Percentiles rank a stretch among this genome's conserved stretches.
phyloP scores from a whole-genome alignment of 768 basidiomycete species.

The Russula griseocarnosa region DNA sequence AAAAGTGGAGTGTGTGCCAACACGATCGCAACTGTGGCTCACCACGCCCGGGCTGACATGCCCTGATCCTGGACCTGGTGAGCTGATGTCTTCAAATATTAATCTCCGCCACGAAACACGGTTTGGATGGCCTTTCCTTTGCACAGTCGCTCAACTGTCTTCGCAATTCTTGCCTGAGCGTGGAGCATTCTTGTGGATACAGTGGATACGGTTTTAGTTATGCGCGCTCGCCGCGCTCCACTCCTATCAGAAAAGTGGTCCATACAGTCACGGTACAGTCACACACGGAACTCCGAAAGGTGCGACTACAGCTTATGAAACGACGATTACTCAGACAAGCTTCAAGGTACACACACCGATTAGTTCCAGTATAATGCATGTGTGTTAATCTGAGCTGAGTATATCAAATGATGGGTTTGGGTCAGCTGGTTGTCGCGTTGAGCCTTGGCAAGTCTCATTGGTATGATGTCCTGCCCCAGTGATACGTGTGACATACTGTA shows the following conservation, averaged over 20 bases:
- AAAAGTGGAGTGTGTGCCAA: background rate
- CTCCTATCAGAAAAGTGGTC: background rate
- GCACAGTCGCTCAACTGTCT: background rate
- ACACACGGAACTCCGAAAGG: background rate
- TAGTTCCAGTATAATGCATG: background rate
- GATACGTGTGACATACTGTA: too few species aligned
- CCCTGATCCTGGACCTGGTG: conserved; percentile 4
- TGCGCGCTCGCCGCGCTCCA: background rate
- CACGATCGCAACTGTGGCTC: background rate
- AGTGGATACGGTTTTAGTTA: background rate
- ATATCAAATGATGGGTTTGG: background rate
- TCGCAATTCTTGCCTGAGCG: background rate
- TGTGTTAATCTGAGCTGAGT: conserved; percentile 3
- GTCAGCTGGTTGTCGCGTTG: background rate
- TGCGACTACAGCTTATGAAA: background rate
- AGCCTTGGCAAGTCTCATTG: background rate
- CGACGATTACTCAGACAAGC: background rate
- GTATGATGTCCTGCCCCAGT: too few species aligned
- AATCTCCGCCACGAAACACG: too few species aligned
- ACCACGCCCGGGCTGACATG: background rate
- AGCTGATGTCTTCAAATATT: background rate
- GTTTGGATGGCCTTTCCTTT: background rate
- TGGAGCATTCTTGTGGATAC: background rate
- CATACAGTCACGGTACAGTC: background rate
- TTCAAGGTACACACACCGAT: background rate